Evolutionary conservation across 2,329 filamentous ascomycete genomes (phyloP), one percentile per base, ranked within the genome.

Genomic region (Arthrobotrys sphaeroides): DNA sequence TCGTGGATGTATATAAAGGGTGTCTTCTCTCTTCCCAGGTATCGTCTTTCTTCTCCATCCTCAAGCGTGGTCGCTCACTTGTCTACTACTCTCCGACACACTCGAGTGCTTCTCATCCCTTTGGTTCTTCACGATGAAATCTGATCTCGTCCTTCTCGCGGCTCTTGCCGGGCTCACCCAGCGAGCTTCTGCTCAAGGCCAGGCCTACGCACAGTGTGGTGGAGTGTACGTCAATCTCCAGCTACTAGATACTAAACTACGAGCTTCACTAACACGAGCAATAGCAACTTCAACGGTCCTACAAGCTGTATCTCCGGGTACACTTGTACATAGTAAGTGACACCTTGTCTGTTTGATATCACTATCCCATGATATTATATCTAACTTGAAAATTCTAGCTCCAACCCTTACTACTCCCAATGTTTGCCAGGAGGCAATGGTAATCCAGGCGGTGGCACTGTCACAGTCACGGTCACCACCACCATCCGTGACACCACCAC

Each of bases 341-440:
- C 9, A 9, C 18, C n/a, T n/a, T 7, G 9, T 10, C 1, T 2
- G 26, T 31, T 12, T 7, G 5, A 26, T 5, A 24, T 40, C 2
- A 16, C 16, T n/a, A 47, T 10, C 2, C 4, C 24, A 5, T 47
- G 16, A n/a, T 9, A 22, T 13, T 5, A 16, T 9, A 16, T 13
- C 49, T 68, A 40, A 69, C 31, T 20, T 47, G 4, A 7, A 62
- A 47, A 33, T 42, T n/a, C 26, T 22, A 73, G 69, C 72, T 75
- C 72, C 57, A 75, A 75, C 31, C 57, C 72, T 3, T 75, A 75
- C 72, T 75, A 75, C 64, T 75, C 72, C 45, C 72, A 75, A 42
- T 75, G 72, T 28, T 65, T 75, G 72, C 72, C 64, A 40, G 64
- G 64, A 42, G 64, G 72, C 10, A 75, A 69, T 20, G 36, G 53